Base-by-base conservation (phyloP, 208 protist genomes). In the Acanthamoeba castellanii region DNA sequence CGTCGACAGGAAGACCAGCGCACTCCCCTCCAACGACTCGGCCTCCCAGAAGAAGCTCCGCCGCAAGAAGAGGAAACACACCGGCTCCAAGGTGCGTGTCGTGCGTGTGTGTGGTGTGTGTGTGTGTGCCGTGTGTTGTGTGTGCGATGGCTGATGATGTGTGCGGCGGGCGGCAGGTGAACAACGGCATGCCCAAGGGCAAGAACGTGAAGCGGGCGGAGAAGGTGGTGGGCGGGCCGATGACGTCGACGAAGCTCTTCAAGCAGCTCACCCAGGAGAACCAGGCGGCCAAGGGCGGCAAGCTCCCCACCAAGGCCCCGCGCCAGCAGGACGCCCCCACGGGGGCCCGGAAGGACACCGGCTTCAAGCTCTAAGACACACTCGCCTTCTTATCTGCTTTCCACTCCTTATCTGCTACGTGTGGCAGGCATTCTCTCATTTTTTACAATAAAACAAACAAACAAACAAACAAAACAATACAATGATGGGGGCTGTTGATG, bases 161-260 rank as follows among this genome's bases (percentile, higher is more conserved):
- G 30, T 78, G 30, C 70, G 25, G 27, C 47, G 16, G n/a, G 42
- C 13, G n/a, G 13, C 18, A 13, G 42, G 42, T 52, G 16, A 42
- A 42, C 37, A 3, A 42, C 37, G 37, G 37, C 37, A 42, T 55
- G 13, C 47, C 76, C 30, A 50, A 34, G 42, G 47, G 47, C 25
- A 85, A 85, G 47, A 57, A 85, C 42, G n/a, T 57, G 22, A 55
- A 57, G 76, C 34, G 42, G 27, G 47, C 47, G 25, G 76, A 47
- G 76, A 85, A 50, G 34, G 18, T 32, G 14, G 34, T 13, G 25
- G 42, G n/a, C 34, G 42, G 42, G n/a, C 25, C 76, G 13, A 85
- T 57, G 76, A 85, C 42, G 18, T 57, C 76, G 47, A 85, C 76
- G 5, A 85, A 85, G 76, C 76, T 85, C 42, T 85, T 85, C 76